Conservation (phyloP, 805 yeast species). For the Torulaspora microellipsoides region DNA sequence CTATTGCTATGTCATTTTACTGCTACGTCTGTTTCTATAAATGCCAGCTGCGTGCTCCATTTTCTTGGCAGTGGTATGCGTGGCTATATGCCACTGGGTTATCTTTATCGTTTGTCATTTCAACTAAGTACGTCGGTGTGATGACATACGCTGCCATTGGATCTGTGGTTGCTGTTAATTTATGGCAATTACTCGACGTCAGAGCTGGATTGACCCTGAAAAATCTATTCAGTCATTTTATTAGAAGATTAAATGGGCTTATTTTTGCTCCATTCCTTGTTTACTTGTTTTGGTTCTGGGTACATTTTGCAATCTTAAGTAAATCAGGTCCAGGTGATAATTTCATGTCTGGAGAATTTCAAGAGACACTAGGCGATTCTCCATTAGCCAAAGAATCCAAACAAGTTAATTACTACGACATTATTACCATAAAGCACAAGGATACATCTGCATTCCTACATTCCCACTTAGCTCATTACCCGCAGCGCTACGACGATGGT, state of each 20-base stretch:
- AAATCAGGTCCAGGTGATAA: constrained; percentile 95
- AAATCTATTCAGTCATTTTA: constrained; percentile 61
- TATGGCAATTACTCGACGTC: constrained; percentile 82
- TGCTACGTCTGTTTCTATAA: constrained; percentile 75
- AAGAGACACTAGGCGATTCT: constrained; percentile 84
- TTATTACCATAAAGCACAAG: constrained; percentile 72
- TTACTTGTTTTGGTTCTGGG: constrained; percentile 84
- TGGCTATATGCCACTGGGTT: constrained; percentile 87
- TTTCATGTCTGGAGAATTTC: constrained; percentile 94
- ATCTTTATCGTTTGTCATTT: constrained; percentile 82
- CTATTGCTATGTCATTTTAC: constrained; percentile 77
- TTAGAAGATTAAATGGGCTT: constrained; percentile 65
- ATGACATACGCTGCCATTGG: constrained; percentile 89
- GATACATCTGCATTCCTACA: constrained; percentile 77
- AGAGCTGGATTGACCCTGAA: constrained; percentile 57
- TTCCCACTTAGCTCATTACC: constrained; percentile 73
- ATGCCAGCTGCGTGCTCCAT: constrained; percentile 59
- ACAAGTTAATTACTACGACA: constrained; percentile 70
- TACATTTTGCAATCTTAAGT: constrained; percentile 77
- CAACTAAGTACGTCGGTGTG: constrained; percentile 94
- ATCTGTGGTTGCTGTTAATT: constrained; percentile 73
- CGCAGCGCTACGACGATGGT: constrained; percentile 93
- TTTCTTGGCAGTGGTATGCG: constrained; percentile 70
- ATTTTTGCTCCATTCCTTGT: constrained; percentile 76
- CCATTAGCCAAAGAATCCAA: constrained; percentile 66